Evolutionary conservation across 768 basidiomycete species (phyloP), one percentile per base, ranked within the genome.

Genomic region (Agrocybe praecox): DNA sequence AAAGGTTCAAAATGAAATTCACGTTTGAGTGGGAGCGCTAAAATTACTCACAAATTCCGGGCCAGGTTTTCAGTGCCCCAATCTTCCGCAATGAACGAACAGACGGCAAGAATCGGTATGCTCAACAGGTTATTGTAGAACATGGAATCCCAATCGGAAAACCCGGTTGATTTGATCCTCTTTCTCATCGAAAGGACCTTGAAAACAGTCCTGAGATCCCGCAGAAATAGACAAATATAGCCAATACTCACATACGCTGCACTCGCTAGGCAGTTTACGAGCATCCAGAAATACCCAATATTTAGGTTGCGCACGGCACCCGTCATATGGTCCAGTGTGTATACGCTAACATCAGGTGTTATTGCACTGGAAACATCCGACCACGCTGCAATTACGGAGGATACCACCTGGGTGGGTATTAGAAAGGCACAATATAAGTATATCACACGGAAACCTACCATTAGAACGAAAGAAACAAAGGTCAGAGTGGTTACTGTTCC

Each of bases 91-190:
- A 94, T 62, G 61, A 98, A 62, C 9, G 96, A 97, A 67, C 89
- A 93, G 49, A 93, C 65, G 53, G 82, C 80, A 44, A 99, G 77
- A 36, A 98, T 87, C 5, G 97, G 97, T 64, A 98, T 96, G 18
- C 94, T 96, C 50, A 98, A 76, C 45, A 98, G 70, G 72, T 98
- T 99, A 77, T 96, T 97, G 79, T 98, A 98, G 76, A 94, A 96
- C 95, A 98, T 98, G 12, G 95, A 89, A 67, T 98, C 96, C 96
- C 95, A 97, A 67, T 99, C 96, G 48, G 94, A 82, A 76, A 98
- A 98, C 18, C 93, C 93, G 15, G 94, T 98, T 42, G 80, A 72
- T 76, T 98, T 98, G 79, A 99, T 98, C 55, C 89, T 84, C 71
- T 96, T 98, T 55, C 97, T 86, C 97, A 98, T 98, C 40, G 92